Base-by-base conservation (phyloP, 75 land plant species). In the Chamaecyparis obtusa region DNA sequence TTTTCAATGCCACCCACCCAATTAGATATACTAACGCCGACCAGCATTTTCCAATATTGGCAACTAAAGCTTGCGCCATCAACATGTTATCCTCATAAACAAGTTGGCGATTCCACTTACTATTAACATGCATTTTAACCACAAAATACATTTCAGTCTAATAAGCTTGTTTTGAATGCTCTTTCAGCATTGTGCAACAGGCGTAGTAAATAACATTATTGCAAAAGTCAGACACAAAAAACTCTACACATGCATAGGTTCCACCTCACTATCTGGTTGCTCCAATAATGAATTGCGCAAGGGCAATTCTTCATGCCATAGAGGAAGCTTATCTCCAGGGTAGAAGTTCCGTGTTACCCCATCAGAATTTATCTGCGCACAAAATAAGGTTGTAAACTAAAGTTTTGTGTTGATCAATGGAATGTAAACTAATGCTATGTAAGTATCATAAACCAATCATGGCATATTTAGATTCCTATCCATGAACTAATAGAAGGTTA, bases 281-380 rank as follows among this genome's bases (percentile, higher is more conserved):
- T 94, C 95, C 43, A 95, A 84, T 30, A 93, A 67, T 2, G 95
- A 93, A 69, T 91, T 89, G 27, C 83, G 87, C 5, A 93, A 84
- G 76, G 93, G 92, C 86, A 97, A 49, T 79, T 97, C 99, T 84
- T 97, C 99, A 87, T 96, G 93, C 99, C 96, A 97, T 41, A 93
- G 86, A 2, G 99, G 99, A 57, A 96, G 94, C 32, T 88, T 78
- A 80, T 97, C 97, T 3, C 95, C 95, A 8, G 94, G 87, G 86
- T 94, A 93, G 91, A 95, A 96, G 74, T 97, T 96, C 49, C 97
- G 90, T 6, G 93, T 91, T 30, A 92, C 99, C 43, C 99, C 99
- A 19, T 95, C 94, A 24, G 91, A 89, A 86, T 95, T 96, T 24
- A 96, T 95, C 99, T 97, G 91, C 85, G 35, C 8, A 35, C 39